Evolutionary conservation across 2,329 filamentous ascomycete species (phyloP), one percentile per base, ranked within the genome.

Genomic region (Hypoxylon sp.): DNA sequence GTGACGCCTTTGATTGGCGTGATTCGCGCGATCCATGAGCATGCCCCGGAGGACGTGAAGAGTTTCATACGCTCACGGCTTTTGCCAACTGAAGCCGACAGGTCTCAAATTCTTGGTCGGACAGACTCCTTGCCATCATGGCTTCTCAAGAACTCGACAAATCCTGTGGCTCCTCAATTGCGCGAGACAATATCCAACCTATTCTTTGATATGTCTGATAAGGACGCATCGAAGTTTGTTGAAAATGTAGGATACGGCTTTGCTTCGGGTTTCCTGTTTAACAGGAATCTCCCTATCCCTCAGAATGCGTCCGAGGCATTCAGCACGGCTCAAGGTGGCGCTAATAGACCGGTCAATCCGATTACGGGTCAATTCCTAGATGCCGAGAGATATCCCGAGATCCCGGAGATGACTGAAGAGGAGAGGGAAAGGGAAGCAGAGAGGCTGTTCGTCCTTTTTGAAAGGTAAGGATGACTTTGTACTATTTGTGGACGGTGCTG

Each of bases 361-460:
- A 88, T 98, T 33, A 98, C 94, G 0, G 94, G 94, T 0, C 94
- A 98, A 79, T 90, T 91, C 70, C 76, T 93, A 55, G 91, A 94
- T 71, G 85, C 84, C 39, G 92, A 95, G 79, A 86, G 84, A 59
- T 80, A 83, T 5, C 83, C 88, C 5, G 81, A 88, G 3, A 79
- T 84, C 10, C 88, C 89, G 1, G 88, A 92, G 53, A 97, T 98
- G 95, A 96, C 92, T 0, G 84, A 92, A 51, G 94, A 94, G 71
- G 95, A 98, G 82, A 98, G 95, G 79, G 93, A 97, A 79, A 86
- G 92, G 64, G 96, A 99, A 77, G 95, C 94, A 0, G 95, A 98
- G 80, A 88, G 90, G 63, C 80, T 98, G 0, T 98, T 97, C 81
- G 94, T 97, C 11, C 82, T 98, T 2, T 98, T 98, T 80, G 94